Base-by-base conservation (phyloP, 352 stramenopile genomes). In the Thalassiosira hispida region DNA sequence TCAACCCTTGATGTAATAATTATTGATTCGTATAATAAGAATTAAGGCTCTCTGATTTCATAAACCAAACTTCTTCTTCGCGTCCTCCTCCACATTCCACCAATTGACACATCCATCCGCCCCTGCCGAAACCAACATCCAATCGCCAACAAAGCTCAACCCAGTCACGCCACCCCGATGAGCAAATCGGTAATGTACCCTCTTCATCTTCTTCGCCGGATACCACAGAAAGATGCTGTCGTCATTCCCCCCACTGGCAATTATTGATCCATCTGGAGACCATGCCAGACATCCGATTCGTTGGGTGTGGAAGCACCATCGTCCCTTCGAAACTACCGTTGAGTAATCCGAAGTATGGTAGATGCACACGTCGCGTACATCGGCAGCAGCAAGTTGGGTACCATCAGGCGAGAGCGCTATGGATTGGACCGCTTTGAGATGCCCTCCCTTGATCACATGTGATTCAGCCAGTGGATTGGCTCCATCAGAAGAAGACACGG, bases 201-300 rank as follows among this genome's bases (percentile, higher is more conserved):
- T 82, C 49, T 77, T 90, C 69, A 78, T 90, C 59, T 86, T 90
- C 76, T 91, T 91, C 4, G 66, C 71, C 0, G 98, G 83, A 79
- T 93, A 96, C 97, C 97, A 99, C 18, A 99, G 91, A 86, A 97
- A 98, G 69, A 99, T 96, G 62, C 95, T 95, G 73, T 98, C 97
- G 81, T 99, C 97, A 18, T 96, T 90, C 47, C 96, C 95, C 6
- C 96, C 95, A 68, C 94, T 98, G 11, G 94, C 96, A 5, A 99
- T 77, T 35, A 96, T 94, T 52, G 94, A 93, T 66, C 96, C 93
- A 73, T 96, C 96, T 0, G 93, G 92, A 23, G 95, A 96, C 96
- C 97, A 99, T 27, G 96, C 92, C 6, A 99, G 85, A 49, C 88
- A 95, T 25, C 93, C 97, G 47, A 99, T 95, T 22, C 92, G 92